A percentile compares a stretch with the other conserved stretches of the same genome.
phyloP scores from a whole-genome alignment of 176 grass and related monocot species.

The Eleusine indica region DNA sequence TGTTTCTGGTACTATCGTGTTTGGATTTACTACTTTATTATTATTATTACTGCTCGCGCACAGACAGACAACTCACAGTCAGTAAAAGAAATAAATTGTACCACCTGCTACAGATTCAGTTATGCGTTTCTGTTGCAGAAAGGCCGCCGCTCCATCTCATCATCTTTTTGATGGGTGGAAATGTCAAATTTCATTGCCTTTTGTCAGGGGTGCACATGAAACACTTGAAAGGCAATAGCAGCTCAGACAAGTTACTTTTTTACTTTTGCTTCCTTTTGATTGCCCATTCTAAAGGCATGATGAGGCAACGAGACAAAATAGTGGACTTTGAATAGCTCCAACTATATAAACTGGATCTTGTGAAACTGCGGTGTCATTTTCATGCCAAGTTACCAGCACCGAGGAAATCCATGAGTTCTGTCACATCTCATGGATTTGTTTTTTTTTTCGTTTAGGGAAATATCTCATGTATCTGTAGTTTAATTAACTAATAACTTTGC shows the following conservation, averaged over 20 bases:
- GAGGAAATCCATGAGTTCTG: too few species aligned
- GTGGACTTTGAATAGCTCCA: too few species aligned
- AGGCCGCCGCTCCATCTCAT: conserved; percentile 35
- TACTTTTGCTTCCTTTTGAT: too few species aligned
- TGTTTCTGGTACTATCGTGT: not conserved
- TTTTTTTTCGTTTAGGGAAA: too few species aligned
- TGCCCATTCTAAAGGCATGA: too few species aligned
- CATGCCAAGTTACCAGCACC: too few species aligned
- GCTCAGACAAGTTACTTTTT: not conserved
- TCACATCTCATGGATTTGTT: too few species aligned
- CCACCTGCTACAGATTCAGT: conserved; percentile 22
- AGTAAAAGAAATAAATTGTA: not conserved
- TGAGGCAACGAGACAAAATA: too few species aligned
- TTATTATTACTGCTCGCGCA: not conserved
- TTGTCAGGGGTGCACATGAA: conserved; percentile 47
- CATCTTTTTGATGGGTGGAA: conserved; percentile 29
- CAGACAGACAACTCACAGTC: not conserved
- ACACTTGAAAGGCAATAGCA: not conserved
- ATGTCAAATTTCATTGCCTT: conserved; percentile 44
- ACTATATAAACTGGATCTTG: too few species aligned
- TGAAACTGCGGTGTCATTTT: too few species aligned
- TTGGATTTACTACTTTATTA: conserved; percentile 34
- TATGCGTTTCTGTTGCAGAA: conserved; percentile 29
- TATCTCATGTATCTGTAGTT: too few species aligned
- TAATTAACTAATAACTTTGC: too few species aligned